phyloP scores from a whole-genome alignment of 2,329 filamentous ascomycete species.

The Fusarium stilboides region DNA sequence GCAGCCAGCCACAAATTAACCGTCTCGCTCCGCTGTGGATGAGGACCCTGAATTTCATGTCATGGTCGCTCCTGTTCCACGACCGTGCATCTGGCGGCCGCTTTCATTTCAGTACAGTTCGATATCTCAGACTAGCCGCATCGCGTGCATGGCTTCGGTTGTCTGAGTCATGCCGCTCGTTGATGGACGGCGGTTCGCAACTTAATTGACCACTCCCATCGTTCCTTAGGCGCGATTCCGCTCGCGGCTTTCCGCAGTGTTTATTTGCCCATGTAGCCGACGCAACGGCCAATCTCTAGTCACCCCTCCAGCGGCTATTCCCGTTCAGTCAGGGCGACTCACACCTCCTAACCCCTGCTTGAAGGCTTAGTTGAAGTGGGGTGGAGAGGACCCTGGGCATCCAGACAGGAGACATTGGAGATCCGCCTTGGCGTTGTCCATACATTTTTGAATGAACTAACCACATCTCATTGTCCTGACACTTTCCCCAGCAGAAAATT shows the following conservation, averaged over 20 bases:
- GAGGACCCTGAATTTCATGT: slow-evolving; percentile 34
- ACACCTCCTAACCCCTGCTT: slow-evolving; percentile 45
- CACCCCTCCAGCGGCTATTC: slow-evolving; percentile 29
- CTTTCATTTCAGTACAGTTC: slow-evolving; percentile 21
- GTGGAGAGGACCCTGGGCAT: slow-evolving; percentile 43
- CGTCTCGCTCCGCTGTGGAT: slow-evolving; percentile 9
- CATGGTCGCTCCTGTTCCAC: slow-evolving; percentile 2
- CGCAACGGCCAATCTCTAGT: slow-evolving; percentile 12
- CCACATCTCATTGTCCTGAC: slow-evolving; percentile 32
- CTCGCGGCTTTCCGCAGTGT: slow-evolving; percentile 33
- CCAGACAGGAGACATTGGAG: slow-evolving; percentile 28
- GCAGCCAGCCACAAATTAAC: slow-evolving; percentile 32
- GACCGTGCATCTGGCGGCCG: slow-evolving; percentile 33
- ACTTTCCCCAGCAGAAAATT: slow-evolving; percentile 1
- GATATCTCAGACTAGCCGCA: slow-evolving; percentile 15
- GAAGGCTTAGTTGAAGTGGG: slow-evolving; percentile 30
- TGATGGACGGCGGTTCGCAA: slow-evolving; percentile 24
- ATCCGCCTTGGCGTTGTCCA: slow-evolving; percentile 44
- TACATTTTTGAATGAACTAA: slow-evolving; percentile 28
- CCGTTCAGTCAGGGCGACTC: slow-evolving; percentile 30
- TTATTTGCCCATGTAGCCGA: slow-evolving; percentile 36
- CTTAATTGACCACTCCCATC: slow-evolving; percentile 25
- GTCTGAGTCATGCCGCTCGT: slow-evolving; percentile 30
- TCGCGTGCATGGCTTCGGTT: slow-evolving; percentile 25
- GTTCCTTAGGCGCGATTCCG: slow-evolving; percentile 42